phyloP scores from a whole-genome alignment of 345 rosid genomes.

The Sisymbrium altissimum region DNA sequence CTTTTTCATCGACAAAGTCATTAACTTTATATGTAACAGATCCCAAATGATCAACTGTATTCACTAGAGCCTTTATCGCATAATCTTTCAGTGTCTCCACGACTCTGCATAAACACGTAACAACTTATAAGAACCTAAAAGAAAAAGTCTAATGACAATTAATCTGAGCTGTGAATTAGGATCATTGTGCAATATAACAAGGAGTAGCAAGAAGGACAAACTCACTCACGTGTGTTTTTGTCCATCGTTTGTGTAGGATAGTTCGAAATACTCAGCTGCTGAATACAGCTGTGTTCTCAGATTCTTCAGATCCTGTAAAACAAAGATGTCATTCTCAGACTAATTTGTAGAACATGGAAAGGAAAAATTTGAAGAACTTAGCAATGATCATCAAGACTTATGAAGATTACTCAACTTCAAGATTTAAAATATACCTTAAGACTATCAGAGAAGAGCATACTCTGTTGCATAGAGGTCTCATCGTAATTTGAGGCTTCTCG shows the following conservation, averaged over 20 bases:
- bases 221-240: slow-evolving; percentile 76
- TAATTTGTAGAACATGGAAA: background rate
- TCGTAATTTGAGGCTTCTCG: slow-evolving; percentile 67
- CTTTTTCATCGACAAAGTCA: slow-evolving; percentile 80
- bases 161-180: background rate
- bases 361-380: background rate
- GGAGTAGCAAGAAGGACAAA: background rate
- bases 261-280: slow-evolving; percentile 92
- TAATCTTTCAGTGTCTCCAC: slow-evolving; percentile 91
- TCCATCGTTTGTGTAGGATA: slow-evolving; percentile 74
- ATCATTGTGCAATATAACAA: background rate
- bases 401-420: background rate
- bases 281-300: slow-evolving; percentile 83
- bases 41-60: slow-evolving; percentile 94
- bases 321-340: background rate
- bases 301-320: slow-evolving; percentile 73
- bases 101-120: slow-evolving; percentile 51
- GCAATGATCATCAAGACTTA: background rate
- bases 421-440: slow-evolving; percentile 52
- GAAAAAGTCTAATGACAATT: background rate
- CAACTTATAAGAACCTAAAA: background rate
- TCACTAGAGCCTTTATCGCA: slow-evolving; percentile 84
- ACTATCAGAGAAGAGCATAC: slow-evolving; percentile 79
- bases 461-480: slow-evolving; percentile 79
- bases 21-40: slow-evolving; percentile 86